These are phyloP conservation scores for Pseudogymnoascus sp. DNA, from an alignment of 2,329 filamentous ascomycete genomes.

Conservation along the genomic window DNA sequence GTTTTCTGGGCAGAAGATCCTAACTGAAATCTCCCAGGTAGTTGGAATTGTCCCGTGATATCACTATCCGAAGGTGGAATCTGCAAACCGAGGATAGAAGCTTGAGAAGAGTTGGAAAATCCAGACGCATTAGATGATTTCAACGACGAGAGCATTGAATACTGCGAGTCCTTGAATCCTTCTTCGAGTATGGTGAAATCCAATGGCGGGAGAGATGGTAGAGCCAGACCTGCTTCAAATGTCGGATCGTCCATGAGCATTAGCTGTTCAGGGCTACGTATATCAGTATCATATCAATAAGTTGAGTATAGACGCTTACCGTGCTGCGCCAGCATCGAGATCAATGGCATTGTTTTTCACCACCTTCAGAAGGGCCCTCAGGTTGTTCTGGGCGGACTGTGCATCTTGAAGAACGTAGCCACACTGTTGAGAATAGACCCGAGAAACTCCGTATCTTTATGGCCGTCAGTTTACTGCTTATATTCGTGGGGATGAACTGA, in stretches of 20 bases:
- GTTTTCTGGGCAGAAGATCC: slow-evolving; percentile 30
- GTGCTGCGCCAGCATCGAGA: slow-evolving; percentile 61
- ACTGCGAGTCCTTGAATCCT: slow-evolving; percentile 25
- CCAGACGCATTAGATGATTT: neutral
- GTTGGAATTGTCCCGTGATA: slow-evolving; percentile 24
- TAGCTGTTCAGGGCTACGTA: slow-evolving; percentile 64
- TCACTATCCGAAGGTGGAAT: slow-evolving; percentile 42
- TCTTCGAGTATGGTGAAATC: slow-evolving; percentile 40
- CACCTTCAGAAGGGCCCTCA: slow-evolving; percentile 59
- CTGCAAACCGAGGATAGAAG: slow-evolving; percentile 37
- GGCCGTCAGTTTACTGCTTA: slow-evolving; percentile 11
- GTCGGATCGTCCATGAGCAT: slow-evolving; percentile 74
- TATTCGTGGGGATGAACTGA: slow-evolving; percentile 30
- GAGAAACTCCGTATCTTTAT: slow-evolving; percentile 65
- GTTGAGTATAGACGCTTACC: slow-evolving; percentile 42
- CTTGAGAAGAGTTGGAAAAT: slow-evolving; percentile 17
- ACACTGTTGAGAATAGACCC: slow-evolving; percentile 83
- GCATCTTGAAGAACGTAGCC: slow-evolving; percentile 77
- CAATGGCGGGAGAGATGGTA: slow-evolving; percentile 50
- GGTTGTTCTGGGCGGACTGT: slow-evolving; percentile 64
- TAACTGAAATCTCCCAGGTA: slow-evolving; percentile 15
- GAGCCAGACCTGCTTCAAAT: slow-evolving; percentile 61
- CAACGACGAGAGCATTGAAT: slow-evolving; percentile 25
- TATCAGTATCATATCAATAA: slow-evolving; percentile 6
- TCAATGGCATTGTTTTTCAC: slow-evolving; percentile 57